Percentiles rank a stretch among this genome's conserved stretches.
Evolutionary conservation across 345 rosid species (phyloP).

Genomic region (rapeseed (Brassica napus)): DNA sequence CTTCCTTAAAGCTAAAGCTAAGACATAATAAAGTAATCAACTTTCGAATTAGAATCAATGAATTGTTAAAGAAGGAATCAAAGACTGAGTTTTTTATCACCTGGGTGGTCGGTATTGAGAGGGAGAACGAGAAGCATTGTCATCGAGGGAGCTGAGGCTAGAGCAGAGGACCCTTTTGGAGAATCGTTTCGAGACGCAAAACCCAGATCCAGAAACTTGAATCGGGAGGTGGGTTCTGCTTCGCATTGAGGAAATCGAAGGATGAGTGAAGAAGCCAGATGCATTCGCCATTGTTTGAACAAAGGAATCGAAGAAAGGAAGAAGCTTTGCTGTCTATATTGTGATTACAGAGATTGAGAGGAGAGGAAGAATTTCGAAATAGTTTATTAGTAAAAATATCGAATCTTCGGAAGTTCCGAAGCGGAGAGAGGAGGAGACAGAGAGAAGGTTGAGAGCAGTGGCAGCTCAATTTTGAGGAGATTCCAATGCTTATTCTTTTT

Average conservation of each 20-base stretch:
- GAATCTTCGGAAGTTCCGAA: constrained; percentile 47
- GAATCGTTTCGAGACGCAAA: constrained; percentile 43
- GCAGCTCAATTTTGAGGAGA: constrained; percentile 49
- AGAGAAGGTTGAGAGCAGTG: constrained; percentile 36
- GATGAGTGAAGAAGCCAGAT: constrained; percentile 61
- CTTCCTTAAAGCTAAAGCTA: background rate
- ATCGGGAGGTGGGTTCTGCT: constrained; percentile 50
- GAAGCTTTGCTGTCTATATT: background rate
- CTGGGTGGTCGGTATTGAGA: constrained; percentile 58
- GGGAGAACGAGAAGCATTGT: constrained; percentile 43
- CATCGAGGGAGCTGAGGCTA: constrained; percentile 48
- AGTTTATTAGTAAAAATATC: background rate
- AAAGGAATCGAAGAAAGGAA: background rate
- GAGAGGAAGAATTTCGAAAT: background rate
- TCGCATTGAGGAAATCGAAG: constrained; percentile 58
- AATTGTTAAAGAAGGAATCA: background rate
- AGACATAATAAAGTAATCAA: background rate
- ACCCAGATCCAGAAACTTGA: constrained; percentile 68
- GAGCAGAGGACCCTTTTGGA: constrained; percentile 61
- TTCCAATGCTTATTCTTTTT: constrained; percentile 46
- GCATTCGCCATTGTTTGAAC: constrained; percentile 65
- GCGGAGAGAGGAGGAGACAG: constrained; percentile 43
- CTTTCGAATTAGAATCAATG: constrained; percentile 15
- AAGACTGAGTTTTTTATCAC: constrained; percentile 33
- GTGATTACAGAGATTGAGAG: constrained; percentile 6